Percentiles rank a stretch among this genome's conserved stretches.
Evolutionary conservation across 2,329 filamentous ascomycete genomes (phyloP).

Genomic region (Beauveria varroae): DNA sequence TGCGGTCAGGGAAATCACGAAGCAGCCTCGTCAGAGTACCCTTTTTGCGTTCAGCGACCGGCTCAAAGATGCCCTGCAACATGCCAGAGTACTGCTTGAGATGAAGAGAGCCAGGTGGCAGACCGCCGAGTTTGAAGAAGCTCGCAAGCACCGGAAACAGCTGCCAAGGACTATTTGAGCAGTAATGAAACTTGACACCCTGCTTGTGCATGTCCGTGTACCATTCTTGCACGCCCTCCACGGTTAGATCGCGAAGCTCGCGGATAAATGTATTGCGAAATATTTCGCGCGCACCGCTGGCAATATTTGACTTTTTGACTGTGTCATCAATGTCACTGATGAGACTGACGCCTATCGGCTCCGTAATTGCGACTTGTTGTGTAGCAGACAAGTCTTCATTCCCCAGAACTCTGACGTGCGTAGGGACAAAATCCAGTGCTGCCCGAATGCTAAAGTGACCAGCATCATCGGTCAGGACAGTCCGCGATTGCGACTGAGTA

Average conservation of each 20-base stretch:
- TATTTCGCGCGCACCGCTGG: slow-evolving; percentile 80
- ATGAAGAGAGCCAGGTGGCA: slow-evolving; percentile 86
- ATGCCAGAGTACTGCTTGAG: slow-evolving; percentile 95
- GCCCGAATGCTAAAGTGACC: slow-evolving; percentile 82
- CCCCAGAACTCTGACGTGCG: slow-evolving; percentile 78
- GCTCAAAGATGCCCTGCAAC: slow-evolving; percentile 96
- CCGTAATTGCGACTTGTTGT: slow-evolving; percentile 69
- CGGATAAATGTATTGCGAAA: slow-evolving; percentile 94
- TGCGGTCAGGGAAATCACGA: slow-evolving; percentile 79
- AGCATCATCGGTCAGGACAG: slow-evolving; percentile 75
- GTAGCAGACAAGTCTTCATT: slow-evolving; percentile 78
- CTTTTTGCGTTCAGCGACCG: slow-evolving; percentile 90
- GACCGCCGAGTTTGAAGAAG: slow-evolving; percentile 71
- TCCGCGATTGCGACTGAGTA: slow-evolving; percentile 70
- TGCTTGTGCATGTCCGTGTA: slow-evolving; percentile 69
- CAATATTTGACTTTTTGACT: slow-evolving; percentile 90
- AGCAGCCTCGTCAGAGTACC: slow-evolving; percentile 79
- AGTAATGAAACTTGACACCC: slow-evolving; percentile 89
- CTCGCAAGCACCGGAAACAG: slow-evolving; percentile 82
- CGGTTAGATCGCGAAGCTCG: slow-evolving; percentile 70
- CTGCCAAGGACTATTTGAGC: slow-evolving; percentile 99
- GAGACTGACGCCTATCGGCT: slow-evolving; percentile 74
- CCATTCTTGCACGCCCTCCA: slow-evolving; percentile 87
- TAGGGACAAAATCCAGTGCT: slow-evolving; percentile 82
- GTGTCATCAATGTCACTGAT: slow-evolving; percentile 99